Percentiles rank a stretch among this genome's conserved stretches.
Evolutionary conservation across 202 grass and related monocot species (phyloP).

Genomic region (Miscanthus sacchariflorus): DNA sequence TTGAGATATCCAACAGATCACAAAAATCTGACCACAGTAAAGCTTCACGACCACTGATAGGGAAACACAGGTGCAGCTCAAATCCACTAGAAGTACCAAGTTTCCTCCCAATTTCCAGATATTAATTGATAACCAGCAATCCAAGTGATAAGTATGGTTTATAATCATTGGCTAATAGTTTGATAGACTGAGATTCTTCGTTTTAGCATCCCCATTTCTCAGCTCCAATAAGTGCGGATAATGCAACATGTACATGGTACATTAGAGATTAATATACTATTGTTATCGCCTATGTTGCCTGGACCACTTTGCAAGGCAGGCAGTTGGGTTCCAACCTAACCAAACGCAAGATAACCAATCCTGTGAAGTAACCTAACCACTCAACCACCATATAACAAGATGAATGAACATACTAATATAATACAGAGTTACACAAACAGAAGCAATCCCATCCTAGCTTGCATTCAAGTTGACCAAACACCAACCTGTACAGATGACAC

Average conservation of each 20-base stretch:
- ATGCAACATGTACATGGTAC: background rate
- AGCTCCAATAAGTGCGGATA: background rate
- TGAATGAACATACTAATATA: background rate
- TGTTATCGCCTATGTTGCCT: background rate
- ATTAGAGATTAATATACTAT: background rate
- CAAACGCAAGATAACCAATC: background rate
- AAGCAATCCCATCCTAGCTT: background rate
- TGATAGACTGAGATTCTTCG: background rate
- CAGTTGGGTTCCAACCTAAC: background rate
- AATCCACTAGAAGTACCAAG: background rate
- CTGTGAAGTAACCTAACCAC: background rate
- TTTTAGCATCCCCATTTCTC: conserved; percentile 2
- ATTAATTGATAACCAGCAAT: background rate
- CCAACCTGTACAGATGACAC: background rate
- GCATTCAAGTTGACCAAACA: background rate
- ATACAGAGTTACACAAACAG: background rate
- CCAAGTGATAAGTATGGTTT: background rate
- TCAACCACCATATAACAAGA: background rate
- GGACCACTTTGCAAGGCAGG: background rate
- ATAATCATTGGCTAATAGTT: background rate
- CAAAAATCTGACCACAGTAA: background rate
- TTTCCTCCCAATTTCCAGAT: background rate
- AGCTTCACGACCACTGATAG: background rate
- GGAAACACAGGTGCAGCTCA: background rate
- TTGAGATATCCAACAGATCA: background rate